These are phyloP conservation scores for Colletotrichum australisinense DNA, from an alignment of 2,329 filamentous ascomycete genomes.

Conservation along the genomic window DNA sequence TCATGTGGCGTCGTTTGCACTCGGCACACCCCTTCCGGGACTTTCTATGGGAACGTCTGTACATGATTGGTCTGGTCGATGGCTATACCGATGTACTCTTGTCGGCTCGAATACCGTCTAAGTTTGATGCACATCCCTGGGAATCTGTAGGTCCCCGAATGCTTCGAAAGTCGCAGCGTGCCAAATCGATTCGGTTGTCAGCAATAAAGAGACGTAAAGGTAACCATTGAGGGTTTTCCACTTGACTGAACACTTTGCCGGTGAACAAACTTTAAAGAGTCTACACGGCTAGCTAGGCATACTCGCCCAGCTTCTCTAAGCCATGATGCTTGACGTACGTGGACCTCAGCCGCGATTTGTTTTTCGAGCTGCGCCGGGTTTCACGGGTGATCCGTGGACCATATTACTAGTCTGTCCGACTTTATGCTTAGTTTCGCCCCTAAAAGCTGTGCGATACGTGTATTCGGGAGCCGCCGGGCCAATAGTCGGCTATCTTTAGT, in stretches of 20 bases:
- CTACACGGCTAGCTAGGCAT: neutral
- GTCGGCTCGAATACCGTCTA: neutral
- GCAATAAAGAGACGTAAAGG: neutral
- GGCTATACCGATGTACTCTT: neutral
- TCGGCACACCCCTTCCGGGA: conserved; percentile 45
- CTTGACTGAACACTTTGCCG: neutral
- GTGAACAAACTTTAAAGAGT: neutral
- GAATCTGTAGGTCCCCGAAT: neutral
- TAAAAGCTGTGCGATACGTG: too few species aligned
- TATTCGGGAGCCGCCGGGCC: too few species aligned
- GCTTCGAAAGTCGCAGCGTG: neutral
- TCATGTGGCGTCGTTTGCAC: conserved; percentile 47
- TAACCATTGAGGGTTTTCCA: neutral
- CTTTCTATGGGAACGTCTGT: conserved; percentile 43
- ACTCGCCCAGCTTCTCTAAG: neutral
- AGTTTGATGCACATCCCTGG: neutral
- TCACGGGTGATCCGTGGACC: neutral
- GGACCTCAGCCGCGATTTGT: neutral
- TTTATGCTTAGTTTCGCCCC: neutral
- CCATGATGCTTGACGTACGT: neutral
- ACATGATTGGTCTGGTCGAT: neutral
- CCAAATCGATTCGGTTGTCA: neutral
- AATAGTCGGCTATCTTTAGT: too few species aligned
- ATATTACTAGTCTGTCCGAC: neutral
- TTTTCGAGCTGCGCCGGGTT: neutral